A percentile compares a stretch with the other conserved stretches of the same genome.
phyloP scores from a whole-genome alignment of 495 filamentous ascomycete species.

The Neurospora pannonica region DNA sequence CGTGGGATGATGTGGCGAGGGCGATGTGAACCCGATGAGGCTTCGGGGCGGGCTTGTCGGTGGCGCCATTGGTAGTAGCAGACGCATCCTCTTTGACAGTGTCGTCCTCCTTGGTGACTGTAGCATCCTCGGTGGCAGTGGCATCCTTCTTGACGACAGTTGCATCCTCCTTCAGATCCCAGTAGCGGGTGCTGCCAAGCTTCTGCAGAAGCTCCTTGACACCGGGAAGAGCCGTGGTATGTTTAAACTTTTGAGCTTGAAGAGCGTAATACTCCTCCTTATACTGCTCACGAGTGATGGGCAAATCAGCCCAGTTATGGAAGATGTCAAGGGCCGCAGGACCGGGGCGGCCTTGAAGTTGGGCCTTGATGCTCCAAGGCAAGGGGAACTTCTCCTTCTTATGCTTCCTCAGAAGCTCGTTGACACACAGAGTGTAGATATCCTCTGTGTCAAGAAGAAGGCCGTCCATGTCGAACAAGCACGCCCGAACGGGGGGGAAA shows the following conservation, averaged over 20 bases:
- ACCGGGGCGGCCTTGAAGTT: conserved; percentile 83
- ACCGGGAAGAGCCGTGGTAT: conserved; percentile 67
- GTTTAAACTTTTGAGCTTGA: conserved; percentile 63
- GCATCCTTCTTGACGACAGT: background rate
- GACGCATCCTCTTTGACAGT: no score
- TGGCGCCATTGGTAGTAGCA: background rate
- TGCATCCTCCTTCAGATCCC: conserved; percentile 22
- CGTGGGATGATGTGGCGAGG: conserved; percentile 71
- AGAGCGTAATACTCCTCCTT: conserved; percentile 45
- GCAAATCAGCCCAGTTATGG: conserved; percentile 75
- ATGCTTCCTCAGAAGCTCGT: conserved; percentile 68
- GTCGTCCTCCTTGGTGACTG: background rate
- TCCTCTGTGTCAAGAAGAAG: conserved; percentile 92
- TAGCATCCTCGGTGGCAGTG: background rate
- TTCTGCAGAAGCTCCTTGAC: conserved; percentile 56
- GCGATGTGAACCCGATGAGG: conserved; percentile 62
- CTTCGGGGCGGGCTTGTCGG: background rate
- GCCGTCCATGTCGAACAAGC: conserved; percentile 98
- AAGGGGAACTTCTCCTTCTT: conserved; percentile 64
- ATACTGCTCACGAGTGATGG: conserved; percentile 60
- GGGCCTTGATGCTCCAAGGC: conserved; percentile 91
- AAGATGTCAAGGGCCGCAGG: conserved; percentile 49
- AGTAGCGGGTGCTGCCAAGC: conserved; percentile 38
- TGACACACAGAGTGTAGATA: conserved; percentile 75
- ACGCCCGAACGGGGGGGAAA: conserved; percentile 74